phyloP scores from a whole-genome alignment of 2,329 filamentous ascomycete species.

The Coniosporium tulheliwenetii region DNA sequence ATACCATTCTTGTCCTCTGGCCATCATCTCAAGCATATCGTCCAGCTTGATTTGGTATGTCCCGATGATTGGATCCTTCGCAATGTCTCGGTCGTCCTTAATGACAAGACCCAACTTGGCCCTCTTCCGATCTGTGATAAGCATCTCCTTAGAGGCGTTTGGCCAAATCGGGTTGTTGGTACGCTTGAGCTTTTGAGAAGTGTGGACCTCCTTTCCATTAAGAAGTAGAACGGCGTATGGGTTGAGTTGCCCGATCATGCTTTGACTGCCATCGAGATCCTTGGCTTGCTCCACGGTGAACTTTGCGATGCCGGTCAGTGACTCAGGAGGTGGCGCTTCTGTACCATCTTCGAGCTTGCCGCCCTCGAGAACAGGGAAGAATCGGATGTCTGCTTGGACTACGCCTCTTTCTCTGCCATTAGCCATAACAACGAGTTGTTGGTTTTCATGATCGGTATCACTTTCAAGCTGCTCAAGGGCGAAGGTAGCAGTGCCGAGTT shows the following conservation, averaged over 20 bases:
- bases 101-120: slow-evolving; percentile 83
- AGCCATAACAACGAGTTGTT: slow-evolving; percentile 67
- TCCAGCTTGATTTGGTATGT: slow-evolving; percentile 92
- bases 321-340: slow-evolving; percentile 65
- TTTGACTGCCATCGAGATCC: slow-evolving; percentile 85
- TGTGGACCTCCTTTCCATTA: slow-evolving; percentile 82
- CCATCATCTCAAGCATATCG: slow-evolving; percentile 80
- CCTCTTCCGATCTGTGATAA: slow-evolving; percentile 84
- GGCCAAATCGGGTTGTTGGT: slow-evolving; percentile 97
- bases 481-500: slow-evolving; percentile 78
- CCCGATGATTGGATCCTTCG: slow-evolving; percentile 69
- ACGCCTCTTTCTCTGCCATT: slow-evolving; percentile 74
- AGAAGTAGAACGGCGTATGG: slow-evolving; percentile 80
- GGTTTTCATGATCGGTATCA: slow-evolving; percentile 63
- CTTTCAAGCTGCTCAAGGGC: slow-evolving; percentile 68
- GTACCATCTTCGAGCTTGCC: slow-evolving; percentile 61
- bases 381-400: slow-evolving; percentile 69
- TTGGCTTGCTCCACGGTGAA: slow-evolving; percentile 95
- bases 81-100: slow-evolving; percentile 86
- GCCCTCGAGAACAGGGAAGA: slow-evolving; percentile 81
- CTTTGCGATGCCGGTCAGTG: slow-evolving; percentile 83
- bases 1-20: slow-evolving; percentile 94
- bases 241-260: slow-evolving; percentile 76
- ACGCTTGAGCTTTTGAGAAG: slow-evolving; percentile 83
- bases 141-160: slow-evolving; percentile 79